Conservation (phyloP, 1,284 basidiomycete species). For the Melampsora americana region DNA sequence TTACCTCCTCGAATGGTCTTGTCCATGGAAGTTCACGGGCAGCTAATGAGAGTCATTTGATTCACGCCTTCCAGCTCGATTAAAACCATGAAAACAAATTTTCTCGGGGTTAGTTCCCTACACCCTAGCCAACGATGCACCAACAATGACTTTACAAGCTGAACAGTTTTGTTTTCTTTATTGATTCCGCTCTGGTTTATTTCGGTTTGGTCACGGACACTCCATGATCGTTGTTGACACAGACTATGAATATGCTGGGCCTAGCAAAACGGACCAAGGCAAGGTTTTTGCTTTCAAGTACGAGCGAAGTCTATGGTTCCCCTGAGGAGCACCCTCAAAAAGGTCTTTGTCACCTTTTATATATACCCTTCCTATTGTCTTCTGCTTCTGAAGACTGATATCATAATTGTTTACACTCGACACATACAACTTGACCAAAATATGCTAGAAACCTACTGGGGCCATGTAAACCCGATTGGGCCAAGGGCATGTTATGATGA, state of each 20-base stretch:
- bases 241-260: slow-evolving; percentile 87
- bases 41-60: not conserved
- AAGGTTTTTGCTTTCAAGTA: slow-evolving; percentile 89
- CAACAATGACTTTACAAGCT: no score
- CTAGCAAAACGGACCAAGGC: slow-evolving; percentile 97
- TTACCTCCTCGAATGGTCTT: not conserved
- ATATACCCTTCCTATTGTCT: not conserved
- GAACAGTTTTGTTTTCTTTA: not conserved
- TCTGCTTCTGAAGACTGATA: not conserved
- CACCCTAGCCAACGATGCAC: no score
- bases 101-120: slow-evolving; percentile 67
- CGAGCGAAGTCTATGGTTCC: slow-evolving; percentile 62
- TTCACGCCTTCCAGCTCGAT: slow-evolving; percentile 61
- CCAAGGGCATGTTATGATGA: slow-evolving; percentile 98
- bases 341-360: slow-evolving; percentile 56
- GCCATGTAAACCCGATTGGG: slow-evolving; percentile 95
- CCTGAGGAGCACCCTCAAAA: slow-evolving; percentile 78
- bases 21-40: no score
- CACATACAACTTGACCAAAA: no score
- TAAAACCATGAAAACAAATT: slow-evolving; percentile 96
- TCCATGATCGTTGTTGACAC: not conserved
- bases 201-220: no score
- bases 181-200: not conserved
- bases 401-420: not conserved
- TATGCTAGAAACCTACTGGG: slow-evolving; percentile 65